A percentile compares a stretch with the other conserved stretches of the same genome.
phyloP scores from a whole-genome alignment of 371 early-diverging fungal genomes.

The Zychaea mexicana region DNA sequence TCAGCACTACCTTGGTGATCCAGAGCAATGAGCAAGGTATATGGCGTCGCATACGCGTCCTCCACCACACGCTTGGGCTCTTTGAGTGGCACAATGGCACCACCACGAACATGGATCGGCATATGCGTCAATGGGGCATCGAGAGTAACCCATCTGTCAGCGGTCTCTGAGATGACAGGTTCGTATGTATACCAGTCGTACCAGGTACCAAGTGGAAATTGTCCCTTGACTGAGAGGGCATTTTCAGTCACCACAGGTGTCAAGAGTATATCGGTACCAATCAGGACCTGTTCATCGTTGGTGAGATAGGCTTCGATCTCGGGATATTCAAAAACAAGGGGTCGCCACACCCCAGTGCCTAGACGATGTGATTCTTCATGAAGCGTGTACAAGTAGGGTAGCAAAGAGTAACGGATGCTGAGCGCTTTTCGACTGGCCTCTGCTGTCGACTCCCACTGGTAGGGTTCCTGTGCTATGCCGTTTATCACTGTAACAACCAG shows the following conservation, averaged over 20 bases:
- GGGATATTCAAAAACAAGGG: constrained; percentile 44
- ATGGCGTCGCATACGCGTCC: constrained; percentile 43
- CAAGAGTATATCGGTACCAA: constrained; percentile 54
- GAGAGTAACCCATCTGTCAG: constrained; percentile 19
- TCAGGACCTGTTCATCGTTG: constrained; percentile 34
- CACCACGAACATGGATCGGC: constrained; percentile 53
- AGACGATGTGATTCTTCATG: constrained; percentile 56
- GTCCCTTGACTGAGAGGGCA: constrained; percentile 44
- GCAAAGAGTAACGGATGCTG: constrained; percentile 59
- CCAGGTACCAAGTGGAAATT: constrained; percentile 62
- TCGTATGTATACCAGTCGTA: constrained; percentile 50
- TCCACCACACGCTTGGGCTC: constrained; percentile 47
- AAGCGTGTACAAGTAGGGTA: constrained; percentile 71
- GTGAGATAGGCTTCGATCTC: constrained; percentile 14
- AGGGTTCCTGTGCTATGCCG: constrained; percentile 58
- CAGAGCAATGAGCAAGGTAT: constrained; percentile 54
- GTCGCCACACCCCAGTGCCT: constrained; percentile 49
- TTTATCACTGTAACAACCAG: constrained; percentile 35
- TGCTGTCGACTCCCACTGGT: constrained; percentile 47
- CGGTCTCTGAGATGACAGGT: neutral
- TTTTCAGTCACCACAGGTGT: constrained; percentile 55
- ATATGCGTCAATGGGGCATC: constrained; percentile 50
- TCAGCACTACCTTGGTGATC: constrained; percentile 38
- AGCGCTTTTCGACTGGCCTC: constrained; percentile 56
- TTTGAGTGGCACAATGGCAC: constrained; percentile 52